These are phyloP conservation scores for Eutrema heterophyllum DNA, from an alignment of 345 rosid genomes.

Conservation along the genomic window DNA sequence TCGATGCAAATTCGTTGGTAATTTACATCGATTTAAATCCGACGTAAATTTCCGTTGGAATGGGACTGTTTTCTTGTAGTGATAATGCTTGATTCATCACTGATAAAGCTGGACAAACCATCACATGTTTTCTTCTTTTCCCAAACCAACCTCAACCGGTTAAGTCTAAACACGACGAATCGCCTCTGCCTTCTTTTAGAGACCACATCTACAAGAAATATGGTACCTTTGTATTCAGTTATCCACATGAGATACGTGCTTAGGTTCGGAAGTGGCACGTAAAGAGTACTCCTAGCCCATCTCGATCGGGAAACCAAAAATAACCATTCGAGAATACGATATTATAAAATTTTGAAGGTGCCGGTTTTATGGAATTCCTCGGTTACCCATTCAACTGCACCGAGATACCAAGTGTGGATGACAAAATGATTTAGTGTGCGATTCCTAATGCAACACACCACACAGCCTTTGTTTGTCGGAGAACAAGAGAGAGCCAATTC, in stretches of 20 bases:
- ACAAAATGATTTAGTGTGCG: not conserved
- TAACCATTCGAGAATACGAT: not conserved
- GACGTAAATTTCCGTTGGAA: too few relatives aligned
- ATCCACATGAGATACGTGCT: not conserved
- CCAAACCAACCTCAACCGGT: not conserved
- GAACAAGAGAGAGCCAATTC: not conserved
- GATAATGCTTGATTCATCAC: not conserved
- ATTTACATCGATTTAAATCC: too few relatives aligned
- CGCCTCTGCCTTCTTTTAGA: not conserved
- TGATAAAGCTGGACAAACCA: conserved; percentile 1
- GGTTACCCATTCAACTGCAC: not conserved
- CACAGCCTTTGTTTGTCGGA: not conserved
- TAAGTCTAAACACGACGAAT: not conserved
- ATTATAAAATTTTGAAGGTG: not conserved
- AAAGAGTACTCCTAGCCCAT: not conserved
- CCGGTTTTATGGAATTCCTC: not conserved
- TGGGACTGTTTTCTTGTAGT: too few relatives aligned
- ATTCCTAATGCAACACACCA: not conserved
- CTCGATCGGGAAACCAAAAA: not conserved
- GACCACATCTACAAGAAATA: not conserved
- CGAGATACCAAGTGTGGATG: not conserved
- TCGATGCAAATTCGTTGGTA: too few relatives aligned
- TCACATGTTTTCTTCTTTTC: not conserved
- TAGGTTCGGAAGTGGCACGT: not conserved
- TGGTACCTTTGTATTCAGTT: not conserved